These are phyloP conservation scores for Clathrospora elynae DNA, from an alignment of 2,329 filamentous ascomycete genomes.

Conservation along the genomic window DNA sequence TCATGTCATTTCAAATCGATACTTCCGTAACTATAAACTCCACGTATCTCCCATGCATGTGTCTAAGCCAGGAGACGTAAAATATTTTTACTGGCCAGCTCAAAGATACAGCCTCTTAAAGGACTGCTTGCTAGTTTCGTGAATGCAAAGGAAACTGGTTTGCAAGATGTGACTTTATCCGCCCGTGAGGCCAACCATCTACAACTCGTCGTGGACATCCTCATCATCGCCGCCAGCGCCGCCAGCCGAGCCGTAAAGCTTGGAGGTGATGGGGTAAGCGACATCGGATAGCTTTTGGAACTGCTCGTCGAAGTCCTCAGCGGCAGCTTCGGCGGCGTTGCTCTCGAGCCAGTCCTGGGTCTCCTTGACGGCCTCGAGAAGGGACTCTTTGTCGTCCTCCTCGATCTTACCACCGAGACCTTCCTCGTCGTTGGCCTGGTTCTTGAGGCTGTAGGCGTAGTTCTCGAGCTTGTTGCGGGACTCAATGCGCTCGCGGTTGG, in stretches of 20 bases:
- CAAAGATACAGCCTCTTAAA: slow-evolving; percentile 17
- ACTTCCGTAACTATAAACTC: slow-evolving; percentile 26
- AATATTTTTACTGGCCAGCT: slow-evolving; percentile 31
- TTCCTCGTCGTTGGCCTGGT: slow-evolving; percentile 96
- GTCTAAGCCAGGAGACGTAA: slow-evolving; percentile 22
- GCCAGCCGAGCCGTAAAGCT: slow-evolving; percentile 75
- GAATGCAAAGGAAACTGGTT: slow-evolving; percentile 24
- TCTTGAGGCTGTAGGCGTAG: slow-evolving; percentile 98
- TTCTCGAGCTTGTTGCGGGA: slow-evolving; percentile 96
- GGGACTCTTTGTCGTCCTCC: slow-evolving; percentile 96
- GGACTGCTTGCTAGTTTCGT: slow-evolving; percentile 18
- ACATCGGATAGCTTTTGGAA: slow-evolving; percentile 98
- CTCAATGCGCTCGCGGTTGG: slow-evolving; percentile 94
- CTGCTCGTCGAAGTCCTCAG: slow-evolving; percentile 99
- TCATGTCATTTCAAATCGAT: slow-evolving; percentile 21
- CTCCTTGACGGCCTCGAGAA: slow-evolving; percentile 97
- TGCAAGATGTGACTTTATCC: slow-evolving; percentile 26
- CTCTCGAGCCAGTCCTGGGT: slow-evolving; percentile 95
- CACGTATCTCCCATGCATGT: slow-evolving; percentile 23
- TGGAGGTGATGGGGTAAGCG: slow-evolving; percentile 98
- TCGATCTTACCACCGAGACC: slow-evolving; percentile 98
- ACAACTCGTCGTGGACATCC: slow-evolving; percentile 57
- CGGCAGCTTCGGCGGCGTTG: slow-evolving; percentile 80
- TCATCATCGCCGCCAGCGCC: slow-evolving; percentile 72
- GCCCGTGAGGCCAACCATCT: slow-evolving; percentile 21